These are phyloP conservation scores for Cenococcum geophilum DNA, from an alignment of 495 filamentous ascomycete species.

Conservation along the genomic window DNA sequence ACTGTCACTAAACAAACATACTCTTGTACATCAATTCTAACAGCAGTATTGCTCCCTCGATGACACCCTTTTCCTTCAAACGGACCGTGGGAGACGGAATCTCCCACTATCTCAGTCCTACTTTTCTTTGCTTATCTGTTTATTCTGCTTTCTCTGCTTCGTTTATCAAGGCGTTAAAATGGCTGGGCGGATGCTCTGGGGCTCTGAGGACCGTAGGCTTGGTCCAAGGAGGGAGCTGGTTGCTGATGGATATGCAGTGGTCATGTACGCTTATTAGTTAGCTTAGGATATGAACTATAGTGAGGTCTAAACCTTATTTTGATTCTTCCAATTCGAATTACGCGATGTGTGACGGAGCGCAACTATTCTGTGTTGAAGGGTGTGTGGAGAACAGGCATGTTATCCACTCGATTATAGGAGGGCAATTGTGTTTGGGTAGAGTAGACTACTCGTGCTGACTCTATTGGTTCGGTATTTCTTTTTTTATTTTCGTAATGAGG, in stretches of 20 bases:
- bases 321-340: no score
- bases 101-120: neutral
- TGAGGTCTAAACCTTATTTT: neutral
- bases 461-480: no score
- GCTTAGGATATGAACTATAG: neutral
- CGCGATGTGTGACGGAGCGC: no score
- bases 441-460: no score
- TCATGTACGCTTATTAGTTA: conserved; percentile 1
- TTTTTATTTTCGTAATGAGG: no score
- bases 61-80: neutral
- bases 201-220: neutral
- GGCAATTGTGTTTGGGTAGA: no score
- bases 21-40: neutral
- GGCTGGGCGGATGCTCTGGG: neutral
- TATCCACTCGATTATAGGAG: no score
- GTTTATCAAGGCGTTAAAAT: neutral
- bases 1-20: neutral
- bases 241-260: neutral
- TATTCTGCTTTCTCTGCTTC: neutral
- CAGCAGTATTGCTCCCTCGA: neutral
- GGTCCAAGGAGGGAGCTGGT: neutral
- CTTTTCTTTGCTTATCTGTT: neutral
- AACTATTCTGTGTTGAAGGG: no score
- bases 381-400: no score
- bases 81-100: neutral